A percentile compares a stretch with the other conserved stretches of the same genome.
phyloP scores from a whole-genome alignment of 1,139 yeast species.

The Torulaspora pretoriensis region DNA sequence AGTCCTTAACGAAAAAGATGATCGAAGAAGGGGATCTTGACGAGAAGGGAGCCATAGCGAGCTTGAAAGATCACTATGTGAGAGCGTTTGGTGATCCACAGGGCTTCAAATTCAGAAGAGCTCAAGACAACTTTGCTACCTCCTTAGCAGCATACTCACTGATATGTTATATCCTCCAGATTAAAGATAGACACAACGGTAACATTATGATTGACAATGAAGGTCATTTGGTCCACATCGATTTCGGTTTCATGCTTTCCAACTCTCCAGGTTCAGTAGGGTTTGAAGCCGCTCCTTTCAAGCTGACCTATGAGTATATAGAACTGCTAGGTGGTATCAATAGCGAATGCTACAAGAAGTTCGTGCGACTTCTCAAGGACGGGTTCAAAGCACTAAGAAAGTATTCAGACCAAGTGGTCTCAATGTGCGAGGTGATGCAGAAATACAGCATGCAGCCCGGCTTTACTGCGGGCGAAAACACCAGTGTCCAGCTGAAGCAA shows the following conservation, averaged over 20 bases:
- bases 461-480: constrained; percentile 79
- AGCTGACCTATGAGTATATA: constrained; percentile 79
- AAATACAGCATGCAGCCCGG: constrained; percentile 87
- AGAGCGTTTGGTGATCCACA: constrained; percentile 64
- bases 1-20: constrained; percentile 76
- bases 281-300: constrained; percentile 96
- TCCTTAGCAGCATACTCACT: constrained; percentile 88
- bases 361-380: constrained; percentile 57
- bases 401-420: constrained; percentile 66
- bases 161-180: constrained; percentile 81
- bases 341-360: constrained; percentile 53
- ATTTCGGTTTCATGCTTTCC: constrained; percentile 87
- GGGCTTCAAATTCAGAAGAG: constrained; percentile 53
- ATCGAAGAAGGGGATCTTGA: constrained; percentile 48
- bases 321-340: constrained; percentile 80
- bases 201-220: constrained; percentile 90
- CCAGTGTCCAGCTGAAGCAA: constrained; percentile 72
- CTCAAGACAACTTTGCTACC: constrained; percentile 76
- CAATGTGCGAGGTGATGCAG: constrained; percentile 89
- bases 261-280: constrained; percentile 96
- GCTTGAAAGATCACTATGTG: constrained; percentile 71
- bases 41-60: constrained; percentile 64
- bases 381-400: constrained; percentile 71
- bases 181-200: constrained; percentile 95
- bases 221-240: constrained; percentile 93